These are phyloP conservation scores for Ilyonectria sp. DNA, from an alignment of 2,329 filamentous ascomycete species.

Conservation along the genomic window DNA sequence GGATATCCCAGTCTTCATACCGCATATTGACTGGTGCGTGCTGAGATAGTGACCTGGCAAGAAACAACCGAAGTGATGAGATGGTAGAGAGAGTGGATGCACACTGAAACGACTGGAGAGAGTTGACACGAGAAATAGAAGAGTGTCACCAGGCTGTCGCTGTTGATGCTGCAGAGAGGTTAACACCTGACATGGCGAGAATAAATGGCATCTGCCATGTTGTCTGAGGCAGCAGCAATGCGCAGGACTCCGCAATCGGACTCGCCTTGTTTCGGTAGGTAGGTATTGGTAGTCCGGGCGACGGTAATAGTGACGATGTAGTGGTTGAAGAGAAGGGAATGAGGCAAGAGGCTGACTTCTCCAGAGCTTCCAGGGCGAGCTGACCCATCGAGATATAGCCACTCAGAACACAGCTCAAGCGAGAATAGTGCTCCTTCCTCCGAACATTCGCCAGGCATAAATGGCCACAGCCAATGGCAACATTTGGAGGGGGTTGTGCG, in stretches of 20 bases:
- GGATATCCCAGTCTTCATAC: constrained; percentile 88
- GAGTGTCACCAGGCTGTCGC: neutral
- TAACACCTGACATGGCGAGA: neutral
- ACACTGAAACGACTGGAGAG: constrained; percentile 6
- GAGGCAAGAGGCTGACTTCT: constrained; percentile 17
- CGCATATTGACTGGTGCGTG: constrained; percentile 70
- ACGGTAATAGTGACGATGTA: neutral
- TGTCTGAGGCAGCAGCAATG: constrained; percentile 16
- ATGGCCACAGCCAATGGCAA: neutral
- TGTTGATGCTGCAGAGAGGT: neutral
- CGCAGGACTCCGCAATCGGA: constrained; percentile 13
- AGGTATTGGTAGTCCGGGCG: constrained; percentile 1
- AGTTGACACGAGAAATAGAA: neutral
- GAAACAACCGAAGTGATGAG: constrained; percentile 23
- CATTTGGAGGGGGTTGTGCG: neutral
- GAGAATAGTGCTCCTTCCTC: constrained; percentile 7
- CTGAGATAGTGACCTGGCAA: constrained; percentile 46
- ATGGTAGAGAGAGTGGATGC: neutral
- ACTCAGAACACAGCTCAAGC: neutral
- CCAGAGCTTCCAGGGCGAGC: neutral
- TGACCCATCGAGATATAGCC: neutral
- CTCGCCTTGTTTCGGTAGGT: neutral
- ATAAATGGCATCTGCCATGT: neutral
- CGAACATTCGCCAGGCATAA: neutral
- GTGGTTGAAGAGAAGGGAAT: neutral